Conservation (phyloP, 805 yeast species). For the Danielia oregonensis region DNA sequence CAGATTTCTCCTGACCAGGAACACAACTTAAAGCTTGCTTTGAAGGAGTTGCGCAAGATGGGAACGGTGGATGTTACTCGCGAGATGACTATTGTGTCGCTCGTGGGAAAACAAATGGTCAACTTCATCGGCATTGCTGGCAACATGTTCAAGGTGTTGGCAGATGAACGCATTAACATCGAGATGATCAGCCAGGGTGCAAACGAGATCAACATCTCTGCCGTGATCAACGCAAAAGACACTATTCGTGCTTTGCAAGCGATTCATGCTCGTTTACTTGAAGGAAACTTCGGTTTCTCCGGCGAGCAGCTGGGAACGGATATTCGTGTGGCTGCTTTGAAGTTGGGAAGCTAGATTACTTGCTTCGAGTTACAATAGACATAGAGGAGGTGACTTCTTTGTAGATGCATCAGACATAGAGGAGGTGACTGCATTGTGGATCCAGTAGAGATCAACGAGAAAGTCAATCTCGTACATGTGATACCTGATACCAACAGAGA, state of each 20-base stretch:
- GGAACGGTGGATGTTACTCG: slow-evolving; percentile 89
- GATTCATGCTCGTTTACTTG: slow-evolving; percentile 74
- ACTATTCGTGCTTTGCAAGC: slow-evolving; percentile 82
- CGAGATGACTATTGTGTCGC: slow-evolving; percentile 84
- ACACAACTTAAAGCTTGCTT: slow-evolving; percentile 61
- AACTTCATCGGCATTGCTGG: slow-evolving; percentile 97
- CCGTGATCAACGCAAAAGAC: slow-evolving; percentile 83
- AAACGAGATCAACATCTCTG: slow-evolving; percentile 93
- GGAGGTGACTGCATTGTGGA: too few relatives aligned
- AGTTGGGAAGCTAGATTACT: slow-evolving; percentile 5
- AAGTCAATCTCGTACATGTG: too few relatives aligned
- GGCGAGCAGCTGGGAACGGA: slow-evolving; percentile 15
- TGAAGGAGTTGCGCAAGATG: slow-evolving; percentile 70
- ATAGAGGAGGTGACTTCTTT: too few relatives aligned
- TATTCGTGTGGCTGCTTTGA: slow-evolving; percentile 14
- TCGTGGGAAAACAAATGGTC: slow-evolving; percentile 97
- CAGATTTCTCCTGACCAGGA: slow-evolving; percentile 70
- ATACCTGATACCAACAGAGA: too few relatives aligned
- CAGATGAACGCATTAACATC: slow-evolving; percentile 86
- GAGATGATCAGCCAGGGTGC: slow-evolving; percentile 99
- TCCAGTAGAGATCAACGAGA: too few relatives aligned
- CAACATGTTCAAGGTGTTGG: slow-evolving; percentile 90
- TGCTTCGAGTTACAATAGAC: too few relatives aligned
- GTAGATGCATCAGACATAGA: too few relatives aligned
- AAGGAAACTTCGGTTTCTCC: slow-evolving; percentile 29